Evolutionary conservation across 352 stramenopile species (phyloP), one percentile per base, ranked within the genome.

Genomic region (Globisporangium spiculum): DNA sequence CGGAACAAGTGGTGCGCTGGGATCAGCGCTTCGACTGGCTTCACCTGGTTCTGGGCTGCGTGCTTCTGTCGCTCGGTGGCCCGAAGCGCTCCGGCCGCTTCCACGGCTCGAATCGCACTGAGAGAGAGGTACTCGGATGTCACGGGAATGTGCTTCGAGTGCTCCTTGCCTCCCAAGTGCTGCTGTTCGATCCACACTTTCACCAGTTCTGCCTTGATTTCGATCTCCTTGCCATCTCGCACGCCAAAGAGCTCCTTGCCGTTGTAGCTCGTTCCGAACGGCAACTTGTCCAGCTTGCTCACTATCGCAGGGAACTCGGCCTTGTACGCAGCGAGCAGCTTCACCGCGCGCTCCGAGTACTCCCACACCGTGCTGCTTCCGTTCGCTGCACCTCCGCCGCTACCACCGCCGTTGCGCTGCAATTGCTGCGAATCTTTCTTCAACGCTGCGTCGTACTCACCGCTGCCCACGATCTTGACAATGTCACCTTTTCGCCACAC

Each of bases 321-420:
- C 69, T 96, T 88, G 76, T 99, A 99, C 6, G 86, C 89, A 10
- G 90, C 84, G 56, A 99, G 86, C 44, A 99, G 85, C 20, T 96
- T 80, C 26, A 99, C 84, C 6, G 97, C 97, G 44, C 94, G 96
- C 57, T 97, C 91, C 3, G 96, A 98, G 78, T 98, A 99, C 80
- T 99, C 96, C 97, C 97, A 99, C n/a, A 76, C 79, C 4, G 78
- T 89, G 26, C 66, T 63, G 50, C 50, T 64, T 5, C 53, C 14
- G 24, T 22, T 53, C 24, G 6, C 6, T 18, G 22, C 50, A 16
- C 30, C 52, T 30, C 48, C 20, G 20, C 60, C 48, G 38, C 48
- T 8, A 8, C 34, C 18, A 30, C 27, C 61, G 34, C 27, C 46
- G 22, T 67, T 20, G 16, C 30, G 46, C 24, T 55, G 34, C 4